Base-by-base conservation (phyloP, 2,329 filamentous ascomycete species). In the Sporothrix variecibatus region DNA sequence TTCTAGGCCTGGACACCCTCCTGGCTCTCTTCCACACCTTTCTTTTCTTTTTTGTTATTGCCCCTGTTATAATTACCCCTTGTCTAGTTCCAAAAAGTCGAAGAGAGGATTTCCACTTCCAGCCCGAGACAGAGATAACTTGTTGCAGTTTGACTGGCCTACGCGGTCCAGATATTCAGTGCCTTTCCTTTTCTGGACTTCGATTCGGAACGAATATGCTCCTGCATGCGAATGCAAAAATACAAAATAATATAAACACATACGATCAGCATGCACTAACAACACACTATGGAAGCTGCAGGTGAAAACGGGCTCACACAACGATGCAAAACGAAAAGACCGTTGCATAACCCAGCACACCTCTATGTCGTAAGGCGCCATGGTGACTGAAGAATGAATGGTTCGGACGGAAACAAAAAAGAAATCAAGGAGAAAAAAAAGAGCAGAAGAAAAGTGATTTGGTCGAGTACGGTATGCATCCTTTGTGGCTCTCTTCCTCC, bases 111-210 rank as follows among this genome's bases (percentile, higher is more conserved):
- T 34, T 60, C 31, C 49, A 17, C 51, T 73, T 72, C 70, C 64
- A 60, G 64, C 72, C 71, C 40, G 58, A 49, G 74, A 75, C 78
- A 73, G 23, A 74, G 75, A 84, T 84, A 84, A 82, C 80, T 80
- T 72, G 79, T 79, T 79, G 80, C 76, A 78, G 77, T 79, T 77
- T 83, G 80, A 83, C 82, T 84, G 82, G 82, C 74, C 78, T 78
- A 73, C 34, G 12, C 53, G 11, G 40, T 28, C 38, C 28, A 49
- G 60, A 43, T 40, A n/a, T 56, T 60, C 46, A 67, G 23, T 58
- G 26, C 73, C 64, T 56, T 58, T 67, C 73, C 72, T 38, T 12
- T 46, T 71, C 43, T 46, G 58, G 68, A 23, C 9, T 65, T 40
- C 28, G 58, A 68, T 11, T 65, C 31, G 60, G 60, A 60, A 67